Percentiles rank a stretch among this genome's conserved stretches.
phyloP scores from a whole-genome alignment of 2,329 filamentous ascomycete genomes.

The Pestalotiopsis sp. region DNA sequence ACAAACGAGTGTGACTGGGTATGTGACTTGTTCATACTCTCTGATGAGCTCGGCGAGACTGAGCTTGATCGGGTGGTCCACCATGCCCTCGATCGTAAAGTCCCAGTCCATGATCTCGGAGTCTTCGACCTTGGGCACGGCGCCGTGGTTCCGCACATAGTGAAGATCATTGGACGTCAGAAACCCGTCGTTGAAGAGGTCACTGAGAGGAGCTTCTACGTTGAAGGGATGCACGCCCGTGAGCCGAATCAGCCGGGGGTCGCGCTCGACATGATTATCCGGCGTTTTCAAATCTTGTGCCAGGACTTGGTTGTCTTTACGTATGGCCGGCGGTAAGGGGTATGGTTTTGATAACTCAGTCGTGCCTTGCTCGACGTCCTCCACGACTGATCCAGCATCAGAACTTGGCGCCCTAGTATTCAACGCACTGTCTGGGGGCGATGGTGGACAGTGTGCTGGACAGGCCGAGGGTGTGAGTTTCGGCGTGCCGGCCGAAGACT shows the following conservation, averaged over 20 bases:
- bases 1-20: slow-evolving; percentile 86
- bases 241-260: slow-evolving; percentile 79
- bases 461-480: not conserved
- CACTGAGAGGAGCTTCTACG: slow-evolving; percentile 78
- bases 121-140: slow-evolving; percentile 76
- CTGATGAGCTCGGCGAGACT: slow-evolving; percentile 72
- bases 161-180: slow-evolving; percentile 85
- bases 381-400: slow-evolving; percentile 5
- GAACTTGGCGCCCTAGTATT: slow-evolving; percentile 5
- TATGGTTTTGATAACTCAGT: slow-evolving; percentile 39
- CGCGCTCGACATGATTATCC: slow-evolving; percentile 78
- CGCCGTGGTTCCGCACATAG: slow-evolving; percentile 89
- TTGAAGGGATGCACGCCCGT: slow-evolving; percentile 93
- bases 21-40: slow-evolving; percentile 80
- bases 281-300: slow-evolving; percentile 81
- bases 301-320: slow-evolving; percentile 60
- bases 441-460: not conserved
- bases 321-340: slow-evolving; percentile 69
- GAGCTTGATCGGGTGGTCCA: slow-evolving; percentile 73
- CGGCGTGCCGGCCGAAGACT: not conserved
- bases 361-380: slow-evolving; percentile 19
- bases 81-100: slow-evolving; percentile 81
- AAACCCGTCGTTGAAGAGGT: slow-evolving; percentile 79
- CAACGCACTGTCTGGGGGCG: slow-evolving; percentile 3
- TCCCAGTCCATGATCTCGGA: slow-evolving; percentile 77